Base-by-base conservation (phyloP, 2,329 filamentous ascomycete genomes). In the Talaromyces sp. region DNA sequence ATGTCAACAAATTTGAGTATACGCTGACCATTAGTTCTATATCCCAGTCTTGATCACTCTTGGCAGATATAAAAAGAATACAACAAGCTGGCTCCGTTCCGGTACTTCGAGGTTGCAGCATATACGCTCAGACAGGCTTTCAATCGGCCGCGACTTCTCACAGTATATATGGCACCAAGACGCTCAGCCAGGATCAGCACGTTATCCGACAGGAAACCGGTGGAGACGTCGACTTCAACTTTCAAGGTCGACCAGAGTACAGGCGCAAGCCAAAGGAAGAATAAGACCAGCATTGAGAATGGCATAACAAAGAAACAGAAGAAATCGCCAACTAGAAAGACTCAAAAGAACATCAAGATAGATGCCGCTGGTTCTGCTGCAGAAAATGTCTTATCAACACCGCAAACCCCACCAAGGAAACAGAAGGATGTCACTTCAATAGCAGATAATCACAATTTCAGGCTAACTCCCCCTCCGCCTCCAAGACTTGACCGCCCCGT, bases 171-270 rank as follows among this genome's bases (percentile, higher is more conserved):
- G 81, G 77, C 80, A 39, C 69, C 82, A 10, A 70, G 81, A 62
- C 78, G 81, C 56, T 84, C 81, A 46, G 70, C 78, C 41, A 77
- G 81, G 45, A 72, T 81, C 33, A 73, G 71, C 51, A 68, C 70
- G 13, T 67, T 65, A 48, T 65, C 61, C 53, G 55, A 55, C 11
- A 56, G 65, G 53, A 60, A 65, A 35, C 17, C 62, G 36, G 56
- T 62, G 3, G 56, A 65, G 11, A 59, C 21, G 21, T 19, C 13
- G 33, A 53, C 33, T 33, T 7, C 50, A 39, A 36, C 10, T 28
- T n/a, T 35, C 17, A 37, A 45, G 21, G 21, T 41, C n/a, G 35
- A 25, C 25, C 25, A 50, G 25, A 53, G 39, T 10, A 17, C 68
- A 45, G 64, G 66, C 55, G 33, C 61, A 10, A 65, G 63, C 36